Evolutionary conservation across 2,329 filamentous ascomycete genomes (phyloP), one percentile per base, ranked within the genome.

Genomic region (Apiospora malaysiana): DNA sequence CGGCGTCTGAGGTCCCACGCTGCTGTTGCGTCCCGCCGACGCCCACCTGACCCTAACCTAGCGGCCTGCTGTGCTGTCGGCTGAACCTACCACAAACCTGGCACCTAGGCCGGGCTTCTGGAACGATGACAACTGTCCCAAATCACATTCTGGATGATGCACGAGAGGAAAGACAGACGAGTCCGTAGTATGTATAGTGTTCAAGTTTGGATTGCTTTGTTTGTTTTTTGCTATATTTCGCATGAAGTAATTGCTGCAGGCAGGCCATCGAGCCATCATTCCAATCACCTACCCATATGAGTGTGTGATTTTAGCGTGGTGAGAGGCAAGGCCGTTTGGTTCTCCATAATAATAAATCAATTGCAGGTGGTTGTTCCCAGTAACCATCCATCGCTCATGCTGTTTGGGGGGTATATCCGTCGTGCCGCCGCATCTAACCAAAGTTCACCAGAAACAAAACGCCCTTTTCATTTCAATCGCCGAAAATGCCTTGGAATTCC

Each of bases 381-480:
- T 45, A 32, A 16, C 42, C 42, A 45, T 18, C 42, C 10, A 16
- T 45, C 51, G 51, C 51, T 25, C 18, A 37, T 40, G 18, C 27
- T 32, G n/a, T 32, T 75, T 73, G 78, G 80, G 81, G 83, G 82
- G 83, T 75, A 72, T 73, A 73, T 74, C 71, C 69, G 70, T 69
- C 71, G 46, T 6, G 70, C 68, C 71, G 46, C 69, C 56, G 56
- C 56, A 63, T 40, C 49, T 65, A 74, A 77, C 71, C 74, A 71
- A 77, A 77, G 75, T 83, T 83, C 83, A 84, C 82, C 83, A 84
- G 82, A 84, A 83, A 81, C 80, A 85, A 83, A 83, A 82, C 80
- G 77, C 80, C 79, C 72, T 45, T 45, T 45, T 45, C 42, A 32
- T 75, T 37, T 59, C 27, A 32, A 59, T 59, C 51, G 51, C 51